These are phyloP conservation scores for Alternaria arbusti DNA, from an alignment of 2,329 filamentous ascomycete species.

Conservation along the genomic window DNA sequence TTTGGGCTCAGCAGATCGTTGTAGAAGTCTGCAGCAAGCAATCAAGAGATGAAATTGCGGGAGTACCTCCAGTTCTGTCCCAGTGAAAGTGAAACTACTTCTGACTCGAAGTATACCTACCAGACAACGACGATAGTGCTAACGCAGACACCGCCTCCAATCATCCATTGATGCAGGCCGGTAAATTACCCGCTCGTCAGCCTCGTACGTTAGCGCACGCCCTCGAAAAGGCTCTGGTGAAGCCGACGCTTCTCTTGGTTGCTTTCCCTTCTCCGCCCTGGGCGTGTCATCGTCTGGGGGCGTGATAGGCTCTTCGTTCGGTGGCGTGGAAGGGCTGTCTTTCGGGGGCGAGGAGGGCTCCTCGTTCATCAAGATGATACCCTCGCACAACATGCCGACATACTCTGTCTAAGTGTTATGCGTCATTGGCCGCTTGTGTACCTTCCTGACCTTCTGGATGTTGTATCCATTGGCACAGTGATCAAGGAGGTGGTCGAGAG, in stretches of 20 bases:
- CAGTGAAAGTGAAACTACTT: background rate
- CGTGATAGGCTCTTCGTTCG: background rate
- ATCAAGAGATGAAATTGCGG: background rate
- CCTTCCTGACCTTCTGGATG: background rate
- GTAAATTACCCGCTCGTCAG: background rate
- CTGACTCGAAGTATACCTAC: background rate
- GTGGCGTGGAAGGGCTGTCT: background rate
- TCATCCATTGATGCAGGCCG: background rate
- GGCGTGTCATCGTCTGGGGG: background rate
- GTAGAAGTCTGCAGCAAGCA: background rate
- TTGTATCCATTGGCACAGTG: background rate
- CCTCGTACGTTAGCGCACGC: background rate
- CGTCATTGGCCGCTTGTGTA: background rate
- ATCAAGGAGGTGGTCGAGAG: background rate
- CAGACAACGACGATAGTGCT: background rate
- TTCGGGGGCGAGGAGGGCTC: background rate
- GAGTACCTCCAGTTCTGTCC: background rate
- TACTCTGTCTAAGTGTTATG: background rate
- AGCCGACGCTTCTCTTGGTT: background rate
- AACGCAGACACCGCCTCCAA: background rate
- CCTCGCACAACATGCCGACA: background rate
- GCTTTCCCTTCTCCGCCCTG: background rate
- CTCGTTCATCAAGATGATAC: background rate
- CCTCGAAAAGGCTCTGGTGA: background rate
- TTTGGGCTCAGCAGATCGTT: background rate